Conservation (phyloP, 2,329 filamentous ascomycete genomes). For the Sphaerostilbella broomeana region DNA sequence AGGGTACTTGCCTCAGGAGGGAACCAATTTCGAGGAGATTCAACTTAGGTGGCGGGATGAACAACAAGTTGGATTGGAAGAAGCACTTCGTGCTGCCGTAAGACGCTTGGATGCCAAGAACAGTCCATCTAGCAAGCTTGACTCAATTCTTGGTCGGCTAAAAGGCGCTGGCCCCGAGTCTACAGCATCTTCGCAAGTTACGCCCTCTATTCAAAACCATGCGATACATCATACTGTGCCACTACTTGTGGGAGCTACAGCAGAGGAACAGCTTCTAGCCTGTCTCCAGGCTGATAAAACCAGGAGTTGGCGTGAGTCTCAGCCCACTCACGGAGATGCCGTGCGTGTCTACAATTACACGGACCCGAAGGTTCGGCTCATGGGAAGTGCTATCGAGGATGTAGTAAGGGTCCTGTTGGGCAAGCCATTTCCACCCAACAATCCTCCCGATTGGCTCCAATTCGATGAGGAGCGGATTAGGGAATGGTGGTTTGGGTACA, state of each 20-base stretch:
- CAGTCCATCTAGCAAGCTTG: slow-evolving; percentile 30
- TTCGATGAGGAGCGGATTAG: slow-evolving; percentile 39
- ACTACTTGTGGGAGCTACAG: slow-evolving; percentile 26
- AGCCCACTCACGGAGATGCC: slow-evolving; percentile 30
- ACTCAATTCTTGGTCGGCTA: slow-evolving; percentile 35
- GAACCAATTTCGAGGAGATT: slow-evolving; percentile 41
- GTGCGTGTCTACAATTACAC: slow-evolving; percentile 32
- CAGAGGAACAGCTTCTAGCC: slow-evolving; percentile 35
- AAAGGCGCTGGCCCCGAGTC: slow-evolving; percentile 18
- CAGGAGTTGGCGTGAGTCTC: slow-evolving; percentile 37
- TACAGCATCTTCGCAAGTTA: slow-evolving; percentile 13
- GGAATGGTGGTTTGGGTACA: slow-evolving; percentile 48
- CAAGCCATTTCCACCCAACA: slow-evolving; percentile 42
- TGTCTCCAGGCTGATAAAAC: slow-evolving; percentile 39
- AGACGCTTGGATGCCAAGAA: slow-evolving; percentile 36
- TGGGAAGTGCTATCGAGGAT: slow-evolving; percentile 37
- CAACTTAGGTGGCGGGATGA: slow-evolving; percentile 44
- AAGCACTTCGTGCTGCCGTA: slow-evolving; percentile 37
- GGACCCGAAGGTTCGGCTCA: slow-evolving; percentile 37
- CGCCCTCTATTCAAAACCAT: slow-evolving; percentile 9
- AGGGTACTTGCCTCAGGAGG: slow-evolving; percentile 32
- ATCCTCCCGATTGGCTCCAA: slow-evolving; percentile 47
- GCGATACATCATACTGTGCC: slow-evolving; percentile 23
- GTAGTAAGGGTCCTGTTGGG: slow-evolving; percentile 36
- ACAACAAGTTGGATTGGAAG: slow-evolving; percentile 36